Base-by-base conservation (phyloP, 768 basidiomycete species). In the Amanita phalloides region DNA sequence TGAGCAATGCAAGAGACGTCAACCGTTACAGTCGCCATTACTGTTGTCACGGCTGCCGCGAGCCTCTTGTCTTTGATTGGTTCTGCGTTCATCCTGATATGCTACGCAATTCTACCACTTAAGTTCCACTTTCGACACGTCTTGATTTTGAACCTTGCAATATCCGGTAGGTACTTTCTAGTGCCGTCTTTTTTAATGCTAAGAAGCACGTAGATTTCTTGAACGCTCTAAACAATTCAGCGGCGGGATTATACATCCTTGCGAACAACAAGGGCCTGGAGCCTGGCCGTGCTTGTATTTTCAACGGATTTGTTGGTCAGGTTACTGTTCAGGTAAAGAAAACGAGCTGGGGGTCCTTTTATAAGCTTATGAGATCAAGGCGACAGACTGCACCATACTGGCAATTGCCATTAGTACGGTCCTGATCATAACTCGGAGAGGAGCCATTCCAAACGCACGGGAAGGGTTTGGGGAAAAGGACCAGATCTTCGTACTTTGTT, bases 71-170 rank as follows among this genome's bases (percentile, higher is more conserved):
- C 55, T 36, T 25, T 48, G 13, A 38, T 45, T 7, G 55, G 55
- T 14, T 48, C 55, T 4, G 47, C 38, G 9, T 56, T 56, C 14
- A 53, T 56, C 13, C 37, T 56, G 20, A n/a, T 56, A 9, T 56
- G 53, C 41, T 56, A 56, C 28, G 21, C 53, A 9, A 37, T 56
- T 21, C 37, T 56, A 11, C 55, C 55, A 14, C 4, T 50, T 8
- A 42, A 52, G 7, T 45, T 23, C 10, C 55, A 56, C 47, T 56
- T 56, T 39, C 55, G 55, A 3, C 55, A 56, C 45, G 48, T 53
- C 3, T 45, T 54, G 7, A 56, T 56, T 30, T 44, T 56, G 23
- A 56, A 54, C 23, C 36, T 56, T 10, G 53, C 55, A 7, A 30
- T 49, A n/a, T 51, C 55, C n/a, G 55, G 55, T 54, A 8, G 21